Evolutionary conservation across 2,329 filamentous ascomycete species (phyloP), one percentile per base, ranked within the genome.

Genomic region (Chaetomiaceae sp.): DNA sequence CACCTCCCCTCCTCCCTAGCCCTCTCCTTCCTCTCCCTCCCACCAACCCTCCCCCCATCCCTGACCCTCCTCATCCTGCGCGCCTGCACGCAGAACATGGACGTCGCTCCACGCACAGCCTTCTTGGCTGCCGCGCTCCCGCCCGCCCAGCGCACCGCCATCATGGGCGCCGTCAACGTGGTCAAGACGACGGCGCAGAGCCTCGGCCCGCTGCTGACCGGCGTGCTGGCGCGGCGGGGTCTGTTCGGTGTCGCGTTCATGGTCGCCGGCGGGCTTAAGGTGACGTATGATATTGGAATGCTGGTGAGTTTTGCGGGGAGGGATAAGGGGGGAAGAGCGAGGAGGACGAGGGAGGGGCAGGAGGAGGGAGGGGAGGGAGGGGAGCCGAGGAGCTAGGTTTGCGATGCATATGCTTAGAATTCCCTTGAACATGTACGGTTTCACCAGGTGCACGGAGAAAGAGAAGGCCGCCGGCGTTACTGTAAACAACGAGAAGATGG

Each of bases 121-220:
- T 88, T 88, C 60, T 63, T 88, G 2, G 78, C 84, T 0, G 77
- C 80, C 1, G 75, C 81, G 0, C 72, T 88, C 3, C 72, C 77
- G 9, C 74, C 83, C 0, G 68, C 72, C 2, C 84, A 88, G 62
- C 74, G 85, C 1, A 88, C 84, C 0, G 81, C 82, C 0, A 76
- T 86, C 10, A 82, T 88, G 76, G 85, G 84, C 0, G 68, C 81
- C 0, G 71, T 86, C 3, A 87, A 86, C 52, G 77, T 84, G 1
- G 75, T 83, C 22, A 86, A 85, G 64, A 88, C 83, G 0, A 67
- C 73, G 6, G 71, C 74, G 5, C 76, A 83, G 60, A 82, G 76
- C 47, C 58, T 78, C 1, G 84, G 83, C 0, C 81, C 83, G 0
- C 60, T 79, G 0, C 66, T 84, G 15, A 85, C 83, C 0, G 85